Evolutionary conservation across 2,329 filamentous ascomycete genomes (phyloP).

Genomic region (Verticillium klebahnii): DNA sequence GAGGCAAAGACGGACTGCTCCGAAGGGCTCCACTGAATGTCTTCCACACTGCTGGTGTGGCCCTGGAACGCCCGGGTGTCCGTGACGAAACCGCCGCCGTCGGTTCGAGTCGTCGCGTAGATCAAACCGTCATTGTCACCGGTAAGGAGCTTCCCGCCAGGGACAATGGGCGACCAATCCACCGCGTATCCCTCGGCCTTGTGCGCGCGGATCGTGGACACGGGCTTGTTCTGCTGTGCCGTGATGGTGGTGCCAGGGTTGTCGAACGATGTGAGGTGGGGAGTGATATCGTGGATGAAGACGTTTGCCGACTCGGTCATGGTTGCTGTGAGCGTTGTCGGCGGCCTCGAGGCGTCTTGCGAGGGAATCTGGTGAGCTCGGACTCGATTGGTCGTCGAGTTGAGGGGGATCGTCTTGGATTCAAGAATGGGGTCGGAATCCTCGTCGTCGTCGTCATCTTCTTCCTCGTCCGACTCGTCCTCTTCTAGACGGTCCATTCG

Average conservation of each 20-base stretch:
- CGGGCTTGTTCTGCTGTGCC: conserved; percentile 79
- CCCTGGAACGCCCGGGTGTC: conserved; percentile 80
- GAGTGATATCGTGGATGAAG: conserved; percentile 90
- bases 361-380: conserved; percentile 77
- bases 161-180: conserved; percentile 87
- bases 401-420: conserved; percentile 81
- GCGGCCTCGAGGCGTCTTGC: conserved; percentile 64
- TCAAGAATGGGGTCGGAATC: conserved; percentile 86
- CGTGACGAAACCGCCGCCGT: conserved; percentile 85
- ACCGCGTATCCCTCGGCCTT: conserved; percentile 91
- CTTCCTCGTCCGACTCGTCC: conserved; percentile 65
- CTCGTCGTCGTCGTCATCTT: conserved; percentile 71
- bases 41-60: conserved; percentile 83
- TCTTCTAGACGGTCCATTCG: conserved; percentile 71
- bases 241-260: conserved; percentile 77
- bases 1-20: conserved; percentile 94
- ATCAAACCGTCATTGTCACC: conserved; percentile 90
- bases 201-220: conserved; percentile 85
- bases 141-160: conserved; percentile 80
- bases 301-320: conserved; percentile 90
- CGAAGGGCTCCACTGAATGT: conserved; percentile 93
- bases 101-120: conserved; percentile 79
- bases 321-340: conserved; percentile 79
- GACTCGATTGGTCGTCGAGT: conserved; percentile 89
- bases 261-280: conserved; percentile 85